Evolutionary conservation across 768 basidiomycete species (phyloP).

Genomic region (Tulasnella sp.): DNA sequence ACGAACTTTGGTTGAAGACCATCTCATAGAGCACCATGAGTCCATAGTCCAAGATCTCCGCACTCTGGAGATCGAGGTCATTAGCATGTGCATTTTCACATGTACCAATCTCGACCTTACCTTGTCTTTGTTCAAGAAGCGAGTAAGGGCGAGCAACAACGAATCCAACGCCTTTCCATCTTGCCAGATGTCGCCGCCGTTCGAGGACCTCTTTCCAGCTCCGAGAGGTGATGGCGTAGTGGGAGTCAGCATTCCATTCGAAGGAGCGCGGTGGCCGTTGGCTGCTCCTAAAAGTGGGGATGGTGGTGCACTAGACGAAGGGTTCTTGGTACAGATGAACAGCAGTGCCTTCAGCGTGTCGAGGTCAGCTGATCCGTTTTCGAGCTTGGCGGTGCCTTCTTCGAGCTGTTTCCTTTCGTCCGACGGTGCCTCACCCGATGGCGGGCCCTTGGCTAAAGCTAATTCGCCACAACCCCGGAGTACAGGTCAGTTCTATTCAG

Average conservation of each 20-base stretch:
- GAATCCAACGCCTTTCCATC: conserved; percentile 66
- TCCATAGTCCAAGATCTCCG: conserved; percentile 68
- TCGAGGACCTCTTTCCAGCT: neutral
- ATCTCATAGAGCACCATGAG: conserved; percentile 82
- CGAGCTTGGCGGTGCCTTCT: conserved; percentile 52
- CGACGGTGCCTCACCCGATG: neutral
- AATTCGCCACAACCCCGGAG: neutral
- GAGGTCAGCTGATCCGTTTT: conserved; percentile 51
- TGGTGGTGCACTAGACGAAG: conserved; percentile 43
- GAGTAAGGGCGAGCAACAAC: conserved; percentile 62
- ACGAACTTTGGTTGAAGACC: conserved; percentile 64
- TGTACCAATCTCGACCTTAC: conserved; percentile 43
- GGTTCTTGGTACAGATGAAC: conserved; percentile 48
- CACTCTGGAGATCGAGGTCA: conserved; percentile 45
- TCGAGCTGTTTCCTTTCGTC: conserved; percentile 49
- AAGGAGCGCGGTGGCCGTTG: conserved; percentile 41
- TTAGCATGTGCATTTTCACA: neutral
- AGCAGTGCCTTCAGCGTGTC: conserved; percentile 62
- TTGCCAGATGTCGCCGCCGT: conserved; percentile 60
- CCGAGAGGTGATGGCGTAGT: conserved; percentile 18
- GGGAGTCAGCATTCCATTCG: conserved; percentile 41
- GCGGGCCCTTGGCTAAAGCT: neutral
- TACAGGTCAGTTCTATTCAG: neutral
- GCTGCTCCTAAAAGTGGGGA: conserved; percentile 49
- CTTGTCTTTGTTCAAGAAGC: conserved; percentile 58